A percentile compares a stretch with the other conserved stretches of the same genome.
phyloP scores from a whole-genome alignment of 1,139 yeast species.

The Hansenula lynferdii region DNA sequence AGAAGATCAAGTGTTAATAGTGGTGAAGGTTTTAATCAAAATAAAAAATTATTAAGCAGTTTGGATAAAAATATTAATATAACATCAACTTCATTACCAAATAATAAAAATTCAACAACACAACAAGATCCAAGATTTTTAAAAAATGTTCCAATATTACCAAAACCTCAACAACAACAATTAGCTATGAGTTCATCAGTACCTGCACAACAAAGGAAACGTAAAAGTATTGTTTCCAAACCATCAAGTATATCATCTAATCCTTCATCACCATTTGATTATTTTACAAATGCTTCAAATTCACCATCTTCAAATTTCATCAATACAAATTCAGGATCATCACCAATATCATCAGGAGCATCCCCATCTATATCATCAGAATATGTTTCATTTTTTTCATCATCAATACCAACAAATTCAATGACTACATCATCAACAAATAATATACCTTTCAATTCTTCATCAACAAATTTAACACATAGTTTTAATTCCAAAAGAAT shows the following conservation, averaged over 20 bases:
- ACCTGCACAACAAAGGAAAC: not conserved
- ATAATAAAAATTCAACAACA: no score
- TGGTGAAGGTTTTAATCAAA: constrained; percentile 5
- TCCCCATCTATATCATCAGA: constrained; percentile 15
- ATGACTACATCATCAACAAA: not conserved
- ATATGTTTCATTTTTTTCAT: constrained; percentile 1
- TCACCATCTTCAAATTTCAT: constrained; percentile 23
- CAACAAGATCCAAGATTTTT: constrained; percentile 7
- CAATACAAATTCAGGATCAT: no score
- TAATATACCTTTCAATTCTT: constrained; percentile 15
- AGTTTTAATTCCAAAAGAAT: constrained; percentile 23
- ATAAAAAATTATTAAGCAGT: constrained; percentile 12
- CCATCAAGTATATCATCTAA: no score
- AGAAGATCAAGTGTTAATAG: constrained; percentile 25
- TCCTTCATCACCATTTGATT: constrained; percentile 15
- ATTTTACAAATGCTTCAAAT: constrained; percentile 8
- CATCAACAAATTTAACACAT: constrained; percentile 22
- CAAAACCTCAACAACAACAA: constrained; percentile 16
- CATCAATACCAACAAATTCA: constrained; percentile 2
- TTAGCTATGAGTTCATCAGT: not conserved
- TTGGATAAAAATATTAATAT: constrained; percentile 18
- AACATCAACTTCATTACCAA: constrained; percentile 9
- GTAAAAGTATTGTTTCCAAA: not conserved
- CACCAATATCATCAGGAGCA: constrained; percentile 20
- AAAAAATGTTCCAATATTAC: constrained; percentile 23